Conservation (phyloP, 306 rosid species). For the Notholithocarpus densiflorus region DNA sequence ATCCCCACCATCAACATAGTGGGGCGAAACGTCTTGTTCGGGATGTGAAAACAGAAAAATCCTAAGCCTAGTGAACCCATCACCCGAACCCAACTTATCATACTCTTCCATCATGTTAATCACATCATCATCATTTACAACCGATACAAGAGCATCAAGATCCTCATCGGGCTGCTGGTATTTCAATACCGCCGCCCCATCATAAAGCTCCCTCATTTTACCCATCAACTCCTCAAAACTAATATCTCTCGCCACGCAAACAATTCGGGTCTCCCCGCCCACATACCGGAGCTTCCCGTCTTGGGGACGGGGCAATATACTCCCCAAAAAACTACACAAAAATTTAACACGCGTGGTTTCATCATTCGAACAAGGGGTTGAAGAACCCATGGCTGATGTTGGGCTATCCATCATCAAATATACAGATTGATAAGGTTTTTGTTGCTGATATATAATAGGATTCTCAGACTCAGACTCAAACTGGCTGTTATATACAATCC, state of each 20-base stretch:
- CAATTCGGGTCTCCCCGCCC: conserved; percentile 97
- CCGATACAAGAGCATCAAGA: conserved; percentile 94
- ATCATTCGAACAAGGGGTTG: conserved; percentile 43
- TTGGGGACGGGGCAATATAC: conserved; percentile 95
- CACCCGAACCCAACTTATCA: conserved; percentile 84
- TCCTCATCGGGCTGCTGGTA: conserved; percentile 99
- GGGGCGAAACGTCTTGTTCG: conserved; percentile 68
- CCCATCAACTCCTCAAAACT: conserved; percentile 80
- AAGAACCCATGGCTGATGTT: conserved; percentile 30
- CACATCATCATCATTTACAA: conserved; percentile 94
- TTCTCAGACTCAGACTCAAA: conserved; percentile 19
- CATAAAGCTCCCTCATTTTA: conserved; percentile 89
- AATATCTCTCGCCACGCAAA: conserved; percentile 66
- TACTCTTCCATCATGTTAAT: conserved; percentile 99
- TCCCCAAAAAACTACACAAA: conserved; percentile 84
- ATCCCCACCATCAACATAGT: conserved; percentile 76
- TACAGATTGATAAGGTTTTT: conserved; percentile 26
- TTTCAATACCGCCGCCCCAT: conserved; percentile 73
- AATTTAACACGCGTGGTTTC: conserved; percentile 77
- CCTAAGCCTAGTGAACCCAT: conserved; percentile 93
- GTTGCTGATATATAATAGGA: conserved; percentile 39
- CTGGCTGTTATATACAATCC: conserved; percentile 53
- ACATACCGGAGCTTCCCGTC: conserved; percentile 94
- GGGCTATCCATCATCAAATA: conserved; percentile 71
- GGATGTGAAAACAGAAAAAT: conserved; percentile 76